Percentiles rank a stretch among this genome's conserved stretches.
Conservation (phyloP, 345 rosid genomes). For the Eutrema heterophyllum region DNA sequence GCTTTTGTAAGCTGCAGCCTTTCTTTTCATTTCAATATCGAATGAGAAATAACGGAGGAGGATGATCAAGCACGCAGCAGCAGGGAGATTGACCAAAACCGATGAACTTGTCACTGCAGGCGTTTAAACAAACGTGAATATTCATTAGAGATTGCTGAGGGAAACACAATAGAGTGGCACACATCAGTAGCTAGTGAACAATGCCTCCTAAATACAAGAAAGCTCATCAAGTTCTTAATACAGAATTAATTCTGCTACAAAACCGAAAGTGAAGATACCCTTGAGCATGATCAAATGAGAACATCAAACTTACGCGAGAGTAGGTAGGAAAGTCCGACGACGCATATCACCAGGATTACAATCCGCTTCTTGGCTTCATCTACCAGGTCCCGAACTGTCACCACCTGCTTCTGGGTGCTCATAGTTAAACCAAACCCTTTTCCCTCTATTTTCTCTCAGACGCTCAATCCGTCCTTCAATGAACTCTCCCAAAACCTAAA, state of each 20-base stretch:
- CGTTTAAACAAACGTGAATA: slow-evolving; percentile 25
- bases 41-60: slow-evolving; percentile 78
- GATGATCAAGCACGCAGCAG: slow-evolving; percentile 75
- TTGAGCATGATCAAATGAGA: not conserved
- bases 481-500: not conserved
- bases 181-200: slow-evolving; percentile 7
- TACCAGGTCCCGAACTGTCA: slow-evolving; percentile 61
- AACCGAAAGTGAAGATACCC: not conserved
- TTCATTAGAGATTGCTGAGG: not conserved
- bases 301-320: slow-evolving; percentile 67
- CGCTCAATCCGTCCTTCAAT: not conserved
- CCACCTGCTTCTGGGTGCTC: slow-evolving; percentile 63
- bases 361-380: slow-evolving; percentile 97
- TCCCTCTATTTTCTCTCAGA: not conserved
- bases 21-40: slow-evolving; percentile 76
- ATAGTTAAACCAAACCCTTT: slow-evolving; percentile 23
- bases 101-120: slow-evolving; percentile 93
- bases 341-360: slow-evolving; percentile 77
- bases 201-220: not conserved
- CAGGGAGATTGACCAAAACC: slow-evolving; percentile 89
- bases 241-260: not conserved
- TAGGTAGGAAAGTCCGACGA: slow-evolving; percentile 85
- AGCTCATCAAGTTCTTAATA: not conserved
- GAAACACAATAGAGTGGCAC: not conserved
- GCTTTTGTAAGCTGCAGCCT: slow-evolving; percentile 60